phyloP scores from a whole-genome alignment of 1,284 basidiomycete genomes.

The Tilletia indica region DNA sequence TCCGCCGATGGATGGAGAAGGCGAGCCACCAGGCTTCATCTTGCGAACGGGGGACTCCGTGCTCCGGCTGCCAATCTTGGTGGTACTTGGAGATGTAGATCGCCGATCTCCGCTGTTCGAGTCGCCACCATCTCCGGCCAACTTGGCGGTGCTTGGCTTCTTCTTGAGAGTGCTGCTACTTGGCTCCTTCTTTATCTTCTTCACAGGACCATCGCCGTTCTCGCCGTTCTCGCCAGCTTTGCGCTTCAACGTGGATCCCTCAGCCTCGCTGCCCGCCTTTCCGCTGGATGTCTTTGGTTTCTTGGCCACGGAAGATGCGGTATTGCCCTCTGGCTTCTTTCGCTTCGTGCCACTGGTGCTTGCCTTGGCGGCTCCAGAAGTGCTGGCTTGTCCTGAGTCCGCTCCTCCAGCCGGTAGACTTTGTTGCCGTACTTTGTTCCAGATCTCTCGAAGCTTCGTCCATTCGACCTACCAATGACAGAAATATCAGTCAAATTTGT shows the following conservation, averaged over 20 bases:
- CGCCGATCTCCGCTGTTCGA: neutral
- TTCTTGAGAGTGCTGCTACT: neutral
- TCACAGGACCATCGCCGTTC: neutral
- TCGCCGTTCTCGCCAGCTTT: neutral
- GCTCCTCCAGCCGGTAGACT: neutral
- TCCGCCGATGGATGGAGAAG: neutral
- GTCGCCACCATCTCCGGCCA: neutral
- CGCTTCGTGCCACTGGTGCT: neutral
- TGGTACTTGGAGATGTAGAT: neutral
- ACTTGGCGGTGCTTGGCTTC: constrained; percentile 1
- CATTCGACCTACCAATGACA: constrained; percentile 6
- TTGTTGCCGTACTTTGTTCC: constrained; percentile 18
- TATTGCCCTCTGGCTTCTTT: neutral
- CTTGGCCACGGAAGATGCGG: neutral
- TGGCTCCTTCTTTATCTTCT: constrained; percentile 12
- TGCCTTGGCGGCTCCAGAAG: neutral
- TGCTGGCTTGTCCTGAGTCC: neutral
- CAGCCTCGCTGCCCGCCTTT: neutral
- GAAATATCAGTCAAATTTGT: neutral
- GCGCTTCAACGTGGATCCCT: neutral
- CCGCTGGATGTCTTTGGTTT: neutral
- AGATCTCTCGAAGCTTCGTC: constrained; percentile 19
- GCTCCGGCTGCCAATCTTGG: neutral
- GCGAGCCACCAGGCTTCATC: neutral
- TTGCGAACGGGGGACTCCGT: constrained; percentile 3